Evolutionary conservation across 2,329 filamentous ascomycete genomes (phyloP), one percentile per base, ranked within the genome.

Genomic region (Rosellinia necatrix): DNA sequence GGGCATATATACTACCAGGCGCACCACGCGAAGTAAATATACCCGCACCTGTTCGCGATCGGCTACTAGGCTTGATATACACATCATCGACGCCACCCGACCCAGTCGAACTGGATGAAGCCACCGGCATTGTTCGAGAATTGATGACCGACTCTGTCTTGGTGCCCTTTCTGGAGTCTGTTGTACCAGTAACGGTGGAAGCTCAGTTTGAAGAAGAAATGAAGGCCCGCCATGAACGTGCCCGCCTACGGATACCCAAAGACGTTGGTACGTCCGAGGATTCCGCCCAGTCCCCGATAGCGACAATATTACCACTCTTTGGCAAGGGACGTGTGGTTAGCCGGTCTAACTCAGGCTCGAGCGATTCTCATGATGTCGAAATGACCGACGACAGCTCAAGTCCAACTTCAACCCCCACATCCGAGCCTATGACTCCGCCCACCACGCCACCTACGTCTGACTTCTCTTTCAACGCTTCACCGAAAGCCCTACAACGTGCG

Each of bases 101-200:
- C 56, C 92, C 94, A 1, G 84, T 87, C 35, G 84, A 86, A 51
- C 79, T 99, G 13, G 89, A 96, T 58, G 83, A 90, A 47, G 92
- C 94, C 17, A 89, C 96, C 21, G 83, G 84, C 59, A 96, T 96
- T 59, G 90, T 97, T 35, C 92, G 93, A 72, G 94, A 97, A 65
- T 79, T 99, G 53, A 97, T 99, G 92, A 96, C 96, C 67, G 94
- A 97, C 71, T 97, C 92, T 3, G 90, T 97, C 0, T 80, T 97
- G 48, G 87, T 96, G 0, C 92, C 93, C 0, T 99, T 97, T 70
- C 81, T 97, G 50, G 93, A 96, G 60, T 83, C 81, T 0, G 74
- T 82, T n/a, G 67, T 75, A 4, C 68, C 76, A 65, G 48, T 73
- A 71, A 49, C 66, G 1, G 58, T 72, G 1, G 74, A 77, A 10